Evolutionary conservation across 2,329 filamentous ascomycete genomes (phyloP).

Genomic region (Coniochaeta hoffmannii): DNA sequence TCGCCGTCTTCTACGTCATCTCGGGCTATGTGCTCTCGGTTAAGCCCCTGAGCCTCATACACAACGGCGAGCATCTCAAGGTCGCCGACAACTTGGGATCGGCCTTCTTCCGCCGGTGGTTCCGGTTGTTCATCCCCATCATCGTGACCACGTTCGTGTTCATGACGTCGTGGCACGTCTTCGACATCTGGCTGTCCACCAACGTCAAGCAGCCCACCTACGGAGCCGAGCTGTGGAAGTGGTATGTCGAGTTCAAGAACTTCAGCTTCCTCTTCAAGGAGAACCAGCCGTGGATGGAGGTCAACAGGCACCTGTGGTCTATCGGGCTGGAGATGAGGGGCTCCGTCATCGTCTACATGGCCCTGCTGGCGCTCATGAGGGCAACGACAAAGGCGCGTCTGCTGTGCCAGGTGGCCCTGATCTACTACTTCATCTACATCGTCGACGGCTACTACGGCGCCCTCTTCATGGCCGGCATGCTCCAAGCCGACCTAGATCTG

Average conservation of each 20-base stretch:
- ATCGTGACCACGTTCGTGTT: constrained; percentile 47
- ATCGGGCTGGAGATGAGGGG: constrained; percentile 58
- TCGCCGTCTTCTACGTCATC: constrained; percentile 41
- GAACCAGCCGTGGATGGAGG: constrained; percentile 48
- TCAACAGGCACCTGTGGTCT: constrained; percentile 55
- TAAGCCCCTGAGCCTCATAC: constrained; percentile 39
- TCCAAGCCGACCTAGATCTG: constrained; percentile 54
- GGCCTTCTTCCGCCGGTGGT: constrained; percentile 40
- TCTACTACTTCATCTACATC: constrained; percentile 61
- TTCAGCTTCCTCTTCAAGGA: constrained; percentile 60
- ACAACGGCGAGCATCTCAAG: constrained; percentile 29
- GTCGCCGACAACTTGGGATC: constrained; percentile 35
- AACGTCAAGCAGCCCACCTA: constrained; percentile 31
- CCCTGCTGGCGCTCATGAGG: constrained; percentile 48
- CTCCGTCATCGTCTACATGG: constrained; percentile 55
- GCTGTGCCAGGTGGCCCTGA: constrained; percentile 41
- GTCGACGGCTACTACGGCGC: constrained; percentile 56
- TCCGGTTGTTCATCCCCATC: constrained; percentile 42
- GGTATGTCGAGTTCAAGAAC: constrained; percentile 55
- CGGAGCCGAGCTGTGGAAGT: constrained; percentile 39
- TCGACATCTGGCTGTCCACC: constrained; percentile 36
- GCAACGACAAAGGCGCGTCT: constrained; percentile 48
- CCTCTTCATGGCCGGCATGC: constrained; percentile 54
- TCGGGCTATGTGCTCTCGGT: constrained; percentile 47
- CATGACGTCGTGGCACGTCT: constrained; percentile 44